Evolutionary conservation across 805 yeast genomes (phyloP), one percentile per base, ranked within the genome.

Genomic region (Yarrowia keelungensis): DNA sequence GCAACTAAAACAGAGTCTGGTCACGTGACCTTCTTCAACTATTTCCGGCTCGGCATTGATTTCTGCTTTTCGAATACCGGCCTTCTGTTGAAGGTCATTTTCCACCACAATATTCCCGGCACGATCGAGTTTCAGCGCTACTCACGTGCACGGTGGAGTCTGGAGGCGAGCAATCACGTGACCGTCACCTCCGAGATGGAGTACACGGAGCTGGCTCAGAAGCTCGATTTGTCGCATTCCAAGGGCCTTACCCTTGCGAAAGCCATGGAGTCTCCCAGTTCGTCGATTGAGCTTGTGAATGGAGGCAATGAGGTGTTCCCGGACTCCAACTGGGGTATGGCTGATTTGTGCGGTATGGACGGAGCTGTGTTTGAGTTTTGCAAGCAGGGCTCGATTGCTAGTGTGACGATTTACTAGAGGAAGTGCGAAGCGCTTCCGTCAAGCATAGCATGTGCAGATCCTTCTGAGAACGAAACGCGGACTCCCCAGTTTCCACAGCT

Each of bases 1-100:
- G 16, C 9, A 2, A 0, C 36, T 9, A 7, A 22, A 3, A n/a
- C 15, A 2, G 49, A 43, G n/a, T 8, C 64, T 2, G 49, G 64
- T 11, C 65, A 59, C 51, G 51, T 59, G 51, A 59, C 50, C 36
- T 59, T 59, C 35, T 59, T 59, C 65, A 59, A 59, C 51, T 59
- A 59, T 19, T 59, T 59, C 42, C 50, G 38, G 8, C 46, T 59
- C 41, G 65, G 65, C 16, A 35, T 59, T 19, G 65, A 59, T 59
- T 59, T 59, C 22, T 43, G 51, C 5, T 59, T 59, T 19, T 43
- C 65, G 16, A 59, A 59, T 19, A 9, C 32, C 8, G 65, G 65
- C 1, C 12, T 10, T 14, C 42, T 59, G 12, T 8, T 45, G 26
- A 59, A 59, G 43, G 65, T 59, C 19, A 59, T 59, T 12, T 59